phyloP scores from a whole-genome alignment of 140 eudicot species.

The Stevia rebaudiana region DNA sequence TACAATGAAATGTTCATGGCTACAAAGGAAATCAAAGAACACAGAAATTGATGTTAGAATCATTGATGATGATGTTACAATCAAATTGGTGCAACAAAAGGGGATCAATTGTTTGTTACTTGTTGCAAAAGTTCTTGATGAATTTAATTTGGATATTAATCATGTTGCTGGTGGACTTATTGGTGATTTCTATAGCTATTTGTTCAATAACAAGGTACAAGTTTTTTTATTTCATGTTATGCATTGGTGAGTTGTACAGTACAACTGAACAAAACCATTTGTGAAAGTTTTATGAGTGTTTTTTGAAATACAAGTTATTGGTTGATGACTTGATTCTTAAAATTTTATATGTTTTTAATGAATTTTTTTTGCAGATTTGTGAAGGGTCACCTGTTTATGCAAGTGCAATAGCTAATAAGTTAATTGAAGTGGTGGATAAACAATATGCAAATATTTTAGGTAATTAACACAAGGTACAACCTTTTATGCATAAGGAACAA shows the following conservation, averaged over 20 bases:
- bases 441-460: conserved; percentile 56
- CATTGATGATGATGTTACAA: conserved; percentile 82
- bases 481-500: conserved; percentile 18
- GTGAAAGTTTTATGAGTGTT: not conserved
- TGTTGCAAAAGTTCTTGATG: conserved; percentile 87
- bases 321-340: not conserved
- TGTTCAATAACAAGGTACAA: conserved; percentile 85
- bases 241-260: not conserved
- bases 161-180: conserved; percentile 96
- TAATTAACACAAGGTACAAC: conserved; percentile 23
- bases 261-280: not conserved
- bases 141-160: conserved; percentile 78
- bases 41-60: conserved; percentile 93
- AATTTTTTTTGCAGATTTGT: conserved; percentile 57
- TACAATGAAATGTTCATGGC: conserved; percentile 81
- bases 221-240: not conserved
- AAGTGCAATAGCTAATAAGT: conserved; percentile 89
- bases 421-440: conserved; percentile 86
- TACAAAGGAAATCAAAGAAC: conserved; percentile 80
- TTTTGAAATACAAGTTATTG: not conserved
- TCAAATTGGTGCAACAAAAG: conserved; percentile 83
- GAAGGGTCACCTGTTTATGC: conserved; percentile 99
- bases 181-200: conserved; percentile 84
- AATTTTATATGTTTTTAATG: conserved; percentile 8
- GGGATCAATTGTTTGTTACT: conserved; percentile 59